Evolutionary conservation across 768 basidiomycete genomes (phyloP), one percentile per base, ranked within the genome.

Genomic region (Lentinula sp.): DNA sequence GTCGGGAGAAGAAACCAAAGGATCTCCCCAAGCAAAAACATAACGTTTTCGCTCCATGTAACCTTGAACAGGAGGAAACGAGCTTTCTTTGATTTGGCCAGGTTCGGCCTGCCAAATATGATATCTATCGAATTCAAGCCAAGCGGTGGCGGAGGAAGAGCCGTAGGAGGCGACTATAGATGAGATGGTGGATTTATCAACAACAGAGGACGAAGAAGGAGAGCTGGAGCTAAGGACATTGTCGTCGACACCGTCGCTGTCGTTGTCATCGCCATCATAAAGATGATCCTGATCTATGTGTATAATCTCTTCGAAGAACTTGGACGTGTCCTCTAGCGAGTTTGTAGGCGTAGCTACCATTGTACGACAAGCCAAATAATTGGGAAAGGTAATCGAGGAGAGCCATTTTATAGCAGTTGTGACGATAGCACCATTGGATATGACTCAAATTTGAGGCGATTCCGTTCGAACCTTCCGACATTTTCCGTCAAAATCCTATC

Each of bases 101-200:
- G 64, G 61, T 0, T 62, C 43, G 6, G 62, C 40, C 11, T 80
- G 68, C 86, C 86, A 71, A 66, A 85, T 70, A 53, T 70, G 68
- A 69, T 77, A 80, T 68, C 84, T 70, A 69, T 80, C 80, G 65
- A 80, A 74, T 67, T 91, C 87, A 8, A 88, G 76, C 87, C 87
- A 90, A 8, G 86, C 82, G 0, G 87, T 90, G 45, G 87, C 81
- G 57, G 83, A 83, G 6, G 85, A 83, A 37, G 87, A 86, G 16
- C 87, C 87, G 64, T 89, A 83, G 55, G 78, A 75, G 4, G 86
- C 86, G 50, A 88, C 82, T 63, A 89, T 76, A 45, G 79, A 74
- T 18, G 80, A 75, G 54, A 85, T 70, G 16, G 67, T 61, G 16
- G 69, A 64, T 62, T 71, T 75, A 60, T 70, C 69, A 31, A 69